Percentiles rank a stretch among this genome's conserved stretches.
These are phyloP conservation scores for Suillus fuscotomentosus DNA, from an alignment of 768 basidiomycete genomes.

Conservation along the genomic window DNA sequence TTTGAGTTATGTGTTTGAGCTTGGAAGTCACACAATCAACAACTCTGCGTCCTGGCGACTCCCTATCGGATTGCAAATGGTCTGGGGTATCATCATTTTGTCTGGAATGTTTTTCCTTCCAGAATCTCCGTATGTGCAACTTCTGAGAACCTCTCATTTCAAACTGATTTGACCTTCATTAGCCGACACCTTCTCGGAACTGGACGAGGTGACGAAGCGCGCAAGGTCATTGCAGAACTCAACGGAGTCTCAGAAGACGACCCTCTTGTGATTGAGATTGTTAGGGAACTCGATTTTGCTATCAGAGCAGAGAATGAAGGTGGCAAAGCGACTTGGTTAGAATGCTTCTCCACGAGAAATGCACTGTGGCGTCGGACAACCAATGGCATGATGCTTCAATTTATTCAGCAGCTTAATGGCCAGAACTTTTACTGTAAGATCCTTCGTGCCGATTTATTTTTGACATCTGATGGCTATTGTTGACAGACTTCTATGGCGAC, in stretches of 20 bases:
- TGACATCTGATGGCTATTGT: conserved; percentile 16
- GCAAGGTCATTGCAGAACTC: conserved; percentile 57
- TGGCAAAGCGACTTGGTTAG: conserved; percentile 75
- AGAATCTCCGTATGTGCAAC: conserved; percentile 63
- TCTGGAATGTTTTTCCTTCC: conserved; percentile 75
- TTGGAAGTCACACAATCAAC: conserved; percentile 55
- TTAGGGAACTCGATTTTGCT: conserved; percentile 64
- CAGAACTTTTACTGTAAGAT: conserved; percentile 77
- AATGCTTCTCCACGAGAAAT: conserved; percentile 72
- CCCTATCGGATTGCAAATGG: conserved; percentile 69
- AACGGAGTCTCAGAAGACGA: conserved; percentile 64
- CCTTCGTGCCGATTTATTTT: background rate
- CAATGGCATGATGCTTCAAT: conserved; percentile 81
- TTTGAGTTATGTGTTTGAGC: conserved; percentile 68
- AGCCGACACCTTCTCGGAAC: conserved; percentile 72
- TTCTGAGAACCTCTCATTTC: background rate
- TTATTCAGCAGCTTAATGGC: conserved; percentile 78
- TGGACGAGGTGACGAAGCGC: conserved; percentile 52
- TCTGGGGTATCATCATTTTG: conserved; percentile 66
- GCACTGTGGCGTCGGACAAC: conserved; percentile 69
- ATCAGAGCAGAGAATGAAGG: conserved; percentile 77
- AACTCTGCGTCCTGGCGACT: conserved; percentile 71
- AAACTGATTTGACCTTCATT: background rate
- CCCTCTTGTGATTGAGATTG: conserved; percentile 52
- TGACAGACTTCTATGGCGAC: conserved; percentile 76